Evolutionary conservation across 1,284 basidiomycete species (phyloP), one percentile per base, ranked within the genome.

Genomic region (Ganoderma multipileum): DNA sequence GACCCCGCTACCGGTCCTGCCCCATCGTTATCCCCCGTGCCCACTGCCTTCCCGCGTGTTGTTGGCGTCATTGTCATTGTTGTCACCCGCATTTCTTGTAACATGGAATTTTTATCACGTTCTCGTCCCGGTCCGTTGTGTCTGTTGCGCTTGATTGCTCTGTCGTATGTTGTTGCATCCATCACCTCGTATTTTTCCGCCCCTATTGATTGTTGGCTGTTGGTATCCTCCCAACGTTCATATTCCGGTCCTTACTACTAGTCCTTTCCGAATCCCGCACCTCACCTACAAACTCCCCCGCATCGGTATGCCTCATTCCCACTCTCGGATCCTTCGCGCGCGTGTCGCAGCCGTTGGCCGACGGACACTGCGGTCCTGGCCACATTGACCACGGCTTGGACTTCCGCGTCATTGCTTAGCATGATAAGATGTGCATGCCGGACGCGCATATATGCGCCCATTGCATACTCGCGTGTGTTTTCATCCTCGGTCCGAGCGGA

Each of bases 21-120:
- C 38, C 12, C 54, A 18, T 36, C 20, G 33, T 23, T 50, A 54
- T 26, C 33, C 2, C 16, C 36, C 36, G 5, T 28, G 12, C 26
- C 2, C 59, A 7, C 8, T 14, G 60, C 28, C 41, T 12, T 6
- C 20, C 44, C 47, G 47, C 47, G 23, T 50, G 47, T 50, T 44
- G 38, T 42, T 23, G 30, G 20, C 20, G 47, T 50, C 47, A 50
- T 11, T 50, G 47, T 50, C 47, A 50, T n/a, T 4, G 38, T 39
- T 11, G 9, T 39, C 23, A 11, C 47, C 47, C 47, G 47, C 16
- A 26, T n/a, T 60, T 60, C 58, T 60, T 60, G 58, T 60, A 42
- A 60, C 58, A 60, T 39, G 36, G 38, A 42, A 18, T 39, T 39
- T 60, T 41, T 60, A 60, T 60, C 36, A 28, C n/a, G 6, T 38